Evolutionary conservation across 1,139 yeast species (phyloP).

Genomic region (Debaryomycetaceae sp.): DNA sequence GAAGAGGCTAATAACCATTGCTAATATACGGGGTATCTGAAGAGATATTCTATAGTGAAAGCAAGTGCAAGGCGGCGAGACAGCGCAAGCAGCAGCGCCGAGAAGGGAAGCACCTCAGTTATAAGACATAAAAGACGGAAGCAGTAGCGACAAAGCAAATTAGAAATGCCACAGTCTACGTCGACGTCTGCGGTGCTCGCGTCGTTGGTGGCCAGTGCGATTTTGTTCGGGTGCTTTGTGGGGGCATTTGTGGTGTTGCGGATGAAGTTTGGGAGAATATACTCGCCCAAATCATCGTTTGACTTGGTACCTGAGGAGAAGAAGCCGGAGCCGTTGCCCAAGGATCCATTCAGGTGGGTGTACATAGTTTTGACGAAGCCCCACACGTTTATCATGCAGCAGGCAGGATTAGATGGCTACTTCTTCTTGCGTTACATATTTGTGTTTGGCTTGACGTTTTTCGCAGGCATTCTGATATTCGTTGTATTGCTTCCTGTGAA

Average conservation of each 20-base stretch:
- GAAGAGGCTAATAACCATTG: too few species aligned
- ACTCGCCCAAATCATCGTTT: slow-evolving; percentile 62
- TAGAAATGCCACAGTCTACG: slow-evolving; percentile 26
- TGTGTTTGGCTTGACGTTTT: slow-evolving; percentile 40
- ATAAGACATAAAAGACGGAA: neutral
- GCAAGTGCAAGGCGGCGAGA: too few species aligned
- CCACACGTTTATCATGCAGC: slow-evolving; percentile 62
- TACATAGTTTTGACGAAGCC: slow-evolving; percentile 54
- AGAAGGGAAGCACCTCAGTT: neutral
- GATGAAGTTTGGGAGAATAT: slow-evolving; percentile 56
- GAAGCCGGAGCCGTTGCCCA: slow-evolving; percentile 60
- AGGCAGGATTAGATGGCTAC: slow-evolving; percentile 74
- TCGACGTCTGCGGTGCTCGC: slow-evolving; percentile 67
- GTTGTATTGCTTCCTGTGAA: slow-evolving; percentile 63
- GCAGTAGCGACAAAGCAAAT: neutral
- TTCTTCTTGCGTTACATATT: slow-evolving; percentile 59
- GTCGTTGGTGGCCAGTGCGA: slow-evolving; percentile 53
- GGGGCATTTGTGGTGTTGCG: slow-evolving; percentile 51
- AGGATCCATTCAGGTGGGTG: slow-evolving; percentile 64
- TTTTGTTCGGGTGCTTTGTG: slow-evolving; percentile 53
- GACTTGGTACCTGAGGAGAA: slow-evolving; percentile 58
- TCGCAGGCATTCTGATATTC: slow-evolving; percentile 43
- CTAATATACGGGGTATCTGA: too few species aligned
- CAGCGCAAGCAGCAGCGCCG: too few species aligned
- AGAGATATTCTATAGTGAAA: too few species aligned